Conservation (phyloP, 208 protist genomes). For the Jaenimonas drosophilae region DNA sequence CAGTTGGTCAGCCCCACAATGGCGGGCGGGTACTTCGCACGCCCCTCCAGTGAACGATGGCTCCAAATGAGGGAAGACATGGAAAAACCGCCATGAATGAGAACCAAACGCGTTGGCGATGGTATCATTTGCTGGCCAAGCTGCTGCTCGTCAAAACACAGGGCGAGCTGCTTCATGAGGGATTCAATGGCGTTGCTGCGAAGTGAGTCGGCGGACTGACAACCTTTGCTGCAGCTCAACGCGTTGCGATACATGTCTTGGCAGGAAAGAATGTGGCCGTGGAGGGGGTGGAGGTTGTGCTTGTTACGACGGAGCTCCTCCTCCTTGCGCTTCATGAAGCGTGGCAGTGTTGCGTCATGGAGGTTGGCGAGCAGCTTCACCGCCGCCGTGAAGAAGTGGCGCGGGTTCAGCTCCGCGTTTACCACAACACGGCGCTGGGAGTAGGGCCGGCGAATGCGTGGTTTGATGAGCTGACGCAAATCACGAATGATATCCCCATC, state of each 20-base stretch:
- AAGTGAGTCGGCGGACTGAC: slow-evolving; percentile 3
- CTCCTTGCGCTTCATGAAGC: slow-evolving; percentile 36
- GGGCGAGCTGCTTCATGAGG: slow-evolving; percentile 15
- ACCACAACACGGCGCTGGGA: slow-evolving; percentile 44
- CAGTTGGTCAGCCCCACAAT: slow-evolving; percentile 44
- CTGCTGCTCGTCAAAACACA: slow-evolving; percentile 46
- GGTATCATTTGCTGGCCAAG: slow-evolving; percentile 37
- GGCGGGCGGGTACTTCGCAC: slow-evolving; percentile 57
- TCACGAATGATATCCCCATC: slow-evolving; percentile 46
- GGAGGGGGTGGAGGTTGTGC: slow-evolving; percentile 24
- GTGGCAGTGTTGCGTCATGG: slow-evolving; percentile 39
- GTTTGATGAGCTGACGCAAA: slow-evolving; percentile 49
- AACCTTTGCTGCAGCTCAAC: too few species aligned
- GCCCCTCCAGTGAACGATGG: slow-evolving; percentile 61
- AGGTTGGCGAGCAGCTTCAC: slow-evolving; percentile 24
- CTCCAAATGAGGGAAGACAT: slow-evolving; percentile 46
- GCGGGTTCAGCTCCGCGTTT: slow-evolving; percentile 49
- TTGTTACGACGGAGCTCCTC: slow-evolving; percentile 17
- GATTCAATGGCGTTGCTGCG: slow-evolving; percentile 24
- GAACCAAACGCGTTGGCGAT: slow-evolving; percentile 30
- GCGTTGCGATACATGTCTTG: too few species aligned
- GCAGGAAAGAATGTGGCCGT: too few species aligned
- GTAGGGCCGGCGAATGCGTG: slow-evolving; percentile 56
- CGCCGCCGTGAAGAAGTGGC: slow-evolving; percentile 41
- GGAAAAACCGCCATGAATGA: slow-evolving; percentile 56